A percentile compares a stretch with the other conserved stretches of the same genome.
phyloP scores from a whole-genome alignment of 805 yeast species.

The Starmerella bombi region DNA sequence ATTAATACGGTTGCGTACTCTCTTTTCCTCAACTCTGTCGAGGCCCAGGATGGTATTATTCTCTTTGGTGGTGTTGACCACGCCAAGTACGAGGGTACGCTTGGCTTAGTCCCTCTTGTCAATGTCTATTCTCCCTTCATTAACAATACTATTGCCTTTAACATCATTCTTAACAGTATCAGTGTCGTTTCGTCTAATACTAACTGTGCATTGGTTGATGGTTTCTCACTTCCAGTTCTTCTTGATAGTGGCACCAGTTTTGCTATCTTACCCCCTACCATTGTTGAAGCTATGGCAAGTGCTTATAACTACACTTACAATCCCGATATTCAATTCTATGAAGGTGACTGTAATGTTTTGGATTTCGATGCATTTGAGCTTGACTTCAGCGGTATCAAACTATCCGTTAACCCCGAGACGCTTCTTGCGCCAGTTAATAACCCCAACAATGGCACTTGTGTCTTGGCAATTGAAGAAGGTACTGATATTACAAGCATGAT shows the following conservation, averaged over 20 bases:
- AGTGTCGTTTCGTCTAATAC: conserved; percentile 1
- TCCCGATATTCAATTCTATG: conserved; percentile 28
- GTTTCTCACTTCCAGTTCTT: conserved; percentile 31
- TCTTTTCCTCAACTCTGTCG: conserved; percentile 30
- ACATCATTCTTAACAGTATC: conserved; percentile 14
- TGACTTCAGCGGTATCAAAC: conserved; percentile 40
- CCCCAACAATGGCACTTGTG: conserved; percentile 15
- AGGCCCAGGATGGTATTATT: conserved; percentile 28
- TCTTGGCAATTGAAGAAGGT: conserved; percentile 22
- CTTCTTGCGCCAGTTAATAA: conserved; percentile 1
- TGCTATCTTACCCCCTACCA: conserved; percentile 33
- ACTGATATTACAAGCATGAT: conserved; percentile 26
- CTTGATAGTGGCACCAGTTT: conserved; percentile 48
- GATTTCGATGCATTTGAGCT: conserved; percentile 28
- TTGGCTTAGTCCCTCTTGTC: conserved; percentile 27
- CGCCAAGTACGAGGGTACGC: conserved; percentile 32
- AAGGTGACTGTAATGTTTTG: conserved; percentile 28
- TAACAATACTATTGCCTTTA: conserved; percentile 7
- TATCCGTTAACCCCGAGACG: conserved; percentile 32
- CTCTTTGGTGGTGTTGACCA: conserved; percentile 37
- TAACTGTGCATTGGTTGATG: conserved; percentile 6
- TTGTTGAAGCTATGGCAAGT: conserved; percentile 22
- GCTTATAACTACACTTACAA: conserved; percentile 30
- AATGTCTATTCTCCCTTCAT: conserved; percentile 5
- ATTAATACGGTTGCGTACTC: conserved; percentile 35